Base-by-base conservation (phyloP, 352 stramenopile genomes). In the Phytophthora tentaculata region DNA sequence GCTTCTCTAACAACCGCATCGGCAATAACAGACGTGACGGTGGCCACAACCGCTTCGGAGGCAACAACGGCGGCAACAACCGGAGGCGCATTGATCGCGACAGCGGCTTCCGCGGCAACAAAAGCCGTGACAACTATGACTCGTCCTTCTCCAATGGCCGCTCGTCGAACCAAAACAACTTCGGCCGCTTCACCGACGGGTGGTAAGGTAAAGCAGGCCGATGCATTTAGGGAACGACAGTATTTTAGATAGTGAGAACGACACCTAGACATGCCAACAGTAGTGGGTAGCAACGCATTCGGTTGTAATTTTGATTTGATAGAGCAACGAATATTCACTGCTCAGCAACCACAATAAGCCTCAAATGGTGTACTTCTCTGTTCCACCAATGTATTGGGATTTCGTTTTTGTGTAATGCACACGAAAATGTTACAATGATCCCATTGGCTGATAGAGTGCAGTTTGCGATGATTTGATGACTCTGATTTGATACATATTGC, bases 91-190 rank as follows among this genome's bases (percentile, higher is more conserved):
- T 70, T 22, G 61, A 73, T 41, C 58, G 68, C 35, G 60, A 76
- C 35, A 47, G 71, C 41, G 54, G 55, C 56, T 57, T 41, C 49
- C 58, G 56, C 17, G 57, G 62, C 29, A 64, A 68, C 35, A 60
- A 52, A 22, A 64, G 56, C 32, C 56, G 66, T n/a, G n/a, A n/a
- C 51, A 72, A 61, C 63, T 83, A 81, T 54, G 81, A 90, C 61
- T 77, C 74, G 52, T 72, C 66, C 23, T 92, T 90, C 65, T 86
- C 75, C n/a, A 79, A 82, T 32, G 75, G 73, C 43, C 49, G 65
- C 37, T 67, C 61, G 20, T 73, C 63, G 37, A 77, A 57, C 47
- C 62, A 62, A 39, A 72, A 55, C 60, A 69, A 47, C 52, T 79
- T 74, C 22, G 72, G 72, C 16, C 72, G 72, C 56, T 79, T 76